These are phyloP conservation scores for Solanum chilense DNA, from an alignment of 257 asterid species.

Conservation along the genomic window DNA sequence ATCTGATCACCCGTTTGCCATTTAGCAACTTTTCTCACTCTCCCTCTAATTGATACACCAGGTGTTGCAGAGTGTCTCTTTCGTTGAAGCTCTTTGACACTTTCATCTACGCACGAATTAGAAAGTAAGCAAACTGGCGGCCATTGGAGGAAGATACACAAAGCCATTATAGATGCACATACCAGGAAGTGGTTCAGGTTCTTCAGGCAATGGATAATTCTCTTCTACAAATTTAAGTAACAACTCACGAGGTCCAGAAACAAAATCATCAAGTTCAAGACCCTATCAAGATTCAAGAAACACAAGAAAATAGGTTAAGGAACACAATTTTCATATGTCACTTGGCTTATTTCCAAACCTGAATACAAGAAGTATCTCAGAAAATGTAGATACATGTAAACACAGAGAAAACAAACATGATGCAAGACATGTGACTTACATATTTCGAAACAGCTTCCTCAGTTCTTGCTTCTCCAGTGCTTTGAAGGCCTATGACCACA, in stretches of 20 bases:
- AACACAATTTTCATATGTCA: conserved; percentile 4
- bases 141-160: conserved; percentile 9
- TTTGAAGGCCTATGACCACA: conserved; percentile 91
- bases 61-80: conserved; percentile 82
- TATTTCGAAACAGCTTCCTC: conserved; percentile 94
- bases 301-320: conserved; percentile 12
- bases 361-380: not conserved
- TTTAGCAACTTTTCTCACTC: conserved; percentile 78
- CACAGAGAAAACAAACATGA: not conserved
- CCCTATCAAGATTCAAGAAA: conserved; percentile 45
- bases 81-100: conserved; percentile 77
- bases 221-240: conserved; percentile 95
- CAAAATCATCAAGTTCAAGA: conserved; percentile 89
- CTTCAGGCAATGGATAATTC: conserved; percentile 87
- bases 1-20: conserved; percentile 69
- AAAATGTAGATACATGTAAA: not conserved
- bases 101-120: conserved; percentile 49
- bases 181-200: conserved; percentile 91
- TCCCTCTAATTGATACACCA: conserved; percentile 71
- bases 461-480: conserved; percentile 98
- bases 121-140: conserved; percentile 6
- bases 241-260: conserved; percentile 97
- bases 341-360: not conserved
- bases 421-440: conserved; percentile 33
- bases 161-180: conserved; percentile 10